Evolutionary conservation across 164 flowering plant species (phyloP), one percentile per base, ranked within the genome.

Genomic region (Aristolochia fimbriata): DNA sequence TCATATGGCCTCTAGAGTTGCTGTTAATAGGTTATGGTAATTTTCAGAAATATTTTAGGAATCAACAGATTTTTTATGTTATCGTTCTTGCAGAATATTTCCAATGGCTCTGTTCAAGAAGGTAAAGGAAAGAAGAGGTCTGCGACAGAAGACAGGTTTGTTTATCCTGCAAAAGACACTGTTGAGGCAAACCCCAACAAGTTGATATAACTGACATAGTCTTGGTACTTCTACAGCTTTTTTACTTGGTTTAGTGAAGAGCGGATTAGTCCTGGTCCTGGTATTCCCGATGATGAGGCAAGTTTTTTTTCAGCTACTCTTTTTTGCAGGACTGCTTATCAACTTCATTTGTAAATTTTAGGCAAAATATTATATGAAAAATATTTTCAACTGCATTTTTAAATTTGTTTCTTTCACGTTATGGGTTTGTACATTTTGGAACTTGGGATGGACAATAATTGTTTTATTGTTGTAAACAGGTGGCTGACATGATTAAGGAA

Each of bases 401-500:
- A 3, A 37, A 11, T 17, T 20, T 49, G 51, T 11, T 49, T 17
- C 52, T 4, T 49, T 49, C 14, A 15, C 6, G 8, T 49, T 17
- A 15, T 55, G 20, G 58, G 45, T 12, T 31, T n/a, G 9, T 4
- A 1, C 6, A 3, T 23, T 37, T 37, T 37, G 12, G 12, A 37
- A 37, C 12, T 37, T 37, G 11, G 12, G 12, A 37, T 37, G 8
- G 43, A 37, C 43, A 37, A 37, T 37, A 37, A 6, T 37, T 37
- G 43, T 37, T 37, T 37, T 7, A 37, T 37, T 10, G 9, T 37
- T 37, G 43, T 48, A 17, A 19, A 1, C 81, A 90, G 95, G 75
- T 90, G 68, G 95, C 91, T 33, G 90, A 85, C 57, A 76, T 87
- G 54, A 84, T 87, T 68, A 85, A 84, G 80, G 95, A 90, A 57